phyloP scores from a whole-genome alignment of 257 asterid genomes.

The Cordia subcordata region DNA sequence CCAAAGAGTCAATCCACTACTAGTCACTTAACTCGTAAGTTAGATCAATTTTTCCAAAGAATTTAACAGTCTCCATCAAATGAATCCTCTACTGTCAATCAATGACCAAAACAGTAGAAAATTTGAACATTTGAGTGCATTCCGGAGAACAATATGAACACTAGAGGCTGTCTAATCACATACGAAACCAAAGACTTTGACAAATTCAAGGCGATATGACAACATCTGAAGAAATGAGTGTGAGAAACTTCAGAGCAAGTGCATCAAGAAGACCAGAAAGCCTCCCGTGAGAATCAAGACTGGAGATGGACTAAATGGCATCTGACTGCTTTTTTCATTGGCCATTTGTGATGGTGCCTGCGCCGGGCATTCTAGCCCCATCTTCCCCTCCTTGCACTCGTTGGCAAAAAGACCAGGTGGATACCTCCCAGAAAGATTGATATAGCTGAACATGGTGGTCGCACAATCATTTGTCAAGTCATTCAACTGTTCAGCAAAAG shows the following conservation, averaged over 20 bases:
- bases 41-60: too few species aligned
- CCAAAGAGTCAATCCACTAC: too few species aligned
- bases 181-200: neutral
- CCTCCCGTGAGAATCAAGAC: slow-evolving; percentile 4
- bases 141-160: slow-evolving; percentile 9
- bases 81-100: neutral
- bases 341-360: slow-evolving; percentile 21
- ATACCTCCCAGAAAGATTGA: slow-evolving; percentile 37
- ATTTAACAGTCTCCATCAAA: too few species aligned
- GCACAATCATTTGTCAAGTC: slow-evolving; percentile 10
- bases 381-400: slow-evolving; percentile 30
- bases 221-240: neutral
- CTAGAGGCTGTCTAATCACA: neutral
- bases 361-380: slow-evolving; percentile 37
- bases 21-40: too few species aligned
- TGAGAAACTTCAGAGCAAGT: slow-evolving; percentile 24
- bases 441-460: slow-evolving; percentile 26
- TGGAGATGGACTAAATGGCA: neutral
- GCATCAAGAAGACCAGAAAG: slow-evolving; percentile 22
- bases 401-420: slow-evolving; percentile 35
- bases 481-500: neutral
- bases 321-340: slow-evolving; percentile 1
- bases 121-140: neutral
- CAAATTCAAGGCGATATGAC: neutral
- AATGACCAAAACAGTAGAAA: neutral